phyloP scores from a whole-genome alignment of 2,329 filamentous ascomycete species.

The Sporothrix euskadiensis region DNA sequence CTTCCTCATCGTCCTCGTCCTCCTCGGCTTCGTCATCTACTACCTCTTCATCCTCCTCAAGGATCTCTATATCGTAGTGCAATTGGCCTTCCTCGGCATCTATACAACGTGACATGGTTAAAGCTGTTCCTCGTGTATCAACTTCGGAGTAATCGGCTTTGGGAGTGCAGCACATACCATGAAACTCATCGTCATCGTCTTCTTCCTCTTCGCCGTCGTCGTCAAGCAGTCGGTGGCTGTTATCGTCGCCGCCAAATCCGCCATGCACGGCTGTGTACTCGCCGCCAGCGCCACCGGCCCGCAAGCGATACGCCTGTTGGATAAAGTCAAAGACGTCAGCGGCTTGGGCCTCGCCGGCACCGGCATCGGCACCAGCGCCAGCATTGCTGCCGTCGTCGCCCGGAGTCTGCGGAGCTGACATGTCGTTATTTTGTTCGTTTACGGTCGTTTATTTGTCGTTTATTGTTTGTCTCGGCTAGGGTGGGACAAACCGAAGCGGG shows the following conservation, averaged over 20 bases:
- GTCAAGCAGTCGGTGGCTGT: conserved; percentile 21
- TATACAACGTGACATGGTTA: conserved; percentile 9
- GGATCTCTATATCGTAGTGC: conserved; percentile 28
- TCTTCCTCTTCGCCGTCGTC: conserved; percentile 34
- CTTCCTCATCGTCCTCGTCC: conserved; percentile 28
- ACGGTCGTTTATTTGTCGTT: neutral
- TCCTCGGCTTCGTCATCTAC: conserved; percentile 27
- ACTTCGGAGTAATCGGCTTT: neutral
- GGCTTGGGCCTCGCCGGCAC: neutral
- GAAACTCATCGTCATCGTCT: conserved; percentile 24
- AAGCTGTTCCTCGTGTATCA: neutral
- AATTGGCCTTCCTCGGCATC: conserved; percentile 30
- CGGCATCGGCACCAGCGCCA: neutral
- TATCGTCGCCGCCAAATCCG: neutral
- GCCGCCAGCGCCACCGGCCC: conserved; percentile 6
- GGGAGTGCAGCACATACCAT: neutral
- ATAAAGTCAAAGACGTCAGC: conserved; percentile 16
- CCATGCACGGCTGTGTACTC: conserved; percentile 2
- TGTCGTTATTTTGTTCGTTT: conserved; percentile 6
- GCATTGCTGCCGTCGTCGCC: neutral
- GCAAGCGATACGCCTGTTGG: conserved; percentile 7
- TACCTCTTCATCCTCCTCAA: conserved; percentile 13
- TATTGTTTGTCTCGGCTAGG: conserved; percentile 6
- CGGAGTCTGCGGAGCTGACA: conserved; percentile 23
- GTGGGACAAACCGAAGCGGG: conserved; percentile 2